Conservation (phyloP, 805 yeast species). For the Cephaloascus albidus region DNA sequence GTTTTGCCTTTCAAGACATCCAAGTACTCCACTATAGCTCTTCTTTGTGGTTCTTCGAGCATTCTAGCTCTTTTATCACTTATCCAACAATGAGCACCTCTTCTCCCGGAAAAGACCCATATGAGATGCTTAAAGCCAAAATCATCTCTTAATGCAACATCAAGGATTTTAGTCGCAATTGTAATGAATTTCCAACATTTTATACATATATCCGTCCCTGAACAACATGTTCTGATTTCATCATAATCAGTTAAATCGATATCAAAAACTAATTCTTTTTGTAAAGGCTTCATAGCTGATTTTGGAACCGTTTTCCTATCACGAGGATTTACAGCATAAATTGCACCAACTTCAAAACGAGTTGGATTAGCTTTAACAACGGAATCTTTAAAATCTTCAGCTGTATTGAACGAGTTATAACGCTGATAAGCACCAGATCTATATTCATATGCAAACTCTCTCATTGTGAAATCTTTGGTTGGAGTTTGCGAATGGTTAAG, state of each 20-base stretch:
- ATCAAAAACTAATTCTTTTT: slow-evolving; percentile 90
- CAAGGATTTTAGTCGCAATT: slow-evolving; percentile 71
- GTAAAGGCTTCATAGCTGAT: slow-evolving; percentile 66
- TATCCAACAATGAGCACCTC: slow-evolving; percentile 99
- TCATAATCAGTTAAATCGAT: slow-evolving; percentile 98
- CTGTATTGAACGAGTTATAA: slow-evolving; percentile 63
- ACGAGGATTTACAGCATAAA: slow-evolving; percentile 80
- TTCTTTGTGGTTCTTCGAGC: slow-evolving; percentile 64
- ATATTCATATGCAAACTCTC: slow-evolving; percentile 91
- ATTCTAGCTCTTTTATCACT: slow-evolving; percentile 76
- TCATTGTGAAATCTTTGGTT: slow-evolving; percentile 66
- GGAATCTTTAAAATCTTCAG: slow-evolving; percentile 69
- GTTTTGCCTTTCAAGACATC: slow-evolving; percentile 57
- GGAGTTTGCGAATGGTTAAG: slow-evolving; percentile 77
- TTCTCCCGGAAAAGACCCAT: slow-evolving; percentile 97
- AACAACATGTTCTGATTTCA: slow-evolving; percentile 86
- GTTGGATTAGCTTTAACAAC: slow-evolving; percentile 72
- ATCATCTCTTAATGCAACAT: slow-evolving; percentile 66
- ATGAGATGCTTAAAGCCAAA: slow-evolving; percentile 81
- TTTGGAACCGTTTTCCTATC: slow-evolving; percentile 73
- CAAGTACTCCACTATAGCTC: slow-evolving; percentile 76
- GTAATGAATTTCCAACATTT: slow-evolving; percentile 93
- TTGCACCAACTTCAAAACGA: slow-evolving; percentile 93
- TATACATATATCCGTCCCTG: slow-evolving; percentile 72
- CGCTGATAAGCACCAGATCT: slow-evolving; percentile 85